Evolutionary conservation across 2,329 filamentous ascomycete species (phyloP).

Genomic region (Clarireedia paspali): DNA sequence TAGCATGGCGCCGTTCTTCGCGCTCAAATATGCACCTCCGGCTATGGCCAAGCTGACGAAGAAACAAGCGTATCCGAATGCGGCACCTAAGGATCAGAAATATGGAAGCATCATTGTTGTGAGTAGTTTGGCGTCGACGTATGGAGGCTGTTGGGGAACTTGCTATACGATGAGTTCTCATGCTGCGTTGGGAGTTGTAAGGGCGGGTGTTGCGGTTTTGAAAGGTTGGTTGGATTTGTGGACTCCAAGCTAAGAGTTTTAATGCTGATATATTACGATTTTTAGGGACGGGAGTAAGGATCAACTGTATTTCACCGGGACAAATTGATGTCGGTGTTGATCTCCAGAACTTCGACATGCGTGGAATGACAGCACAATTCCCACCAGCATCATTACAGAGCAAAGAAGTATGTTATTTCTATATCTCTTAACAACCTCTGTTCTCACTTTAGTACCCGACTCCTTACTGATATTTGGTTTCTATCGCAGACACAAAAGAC

Average conservation of each 20-base stretch:
- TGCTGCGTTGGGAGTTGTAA: too few species aligned
- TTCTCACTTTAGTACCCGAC: too few species aligned
- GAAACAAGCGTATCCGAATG: too few species aligned
- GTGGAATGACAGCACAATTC: constrained; percentile 44
- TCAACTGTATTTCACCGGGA: constrained; percentile 44
- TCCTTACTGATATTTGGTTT: too few species aligned
- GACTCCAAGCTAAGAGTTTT: background rate
- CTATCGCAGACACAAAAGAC: constrained; percentile 34
- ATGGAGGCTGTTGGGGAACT: too few species aligned
- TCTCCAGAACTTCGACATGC: constrained; percentile 36
- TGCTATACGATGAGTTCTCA: too few species aligned
- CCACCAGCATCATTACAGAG: constrained; percentile 43
- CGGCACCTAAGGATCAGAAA: too few species aligned
- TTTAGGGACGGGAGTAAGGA: constrained; percentile 45
- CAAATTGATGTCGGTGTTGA: constrained; percentile 24
- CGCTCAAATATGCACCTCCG: constrained; percentile 55
- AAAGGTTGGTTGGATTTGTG: too few species aligned
- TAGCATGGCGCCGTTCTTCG: constrained; percentile 55
- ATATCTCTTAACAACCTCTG: constrained; percentile 2
- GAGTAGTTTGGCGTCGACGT: too few species aligned
- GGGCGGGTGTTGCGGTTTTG: too few species aligned
- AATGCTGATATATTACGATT: background rate
- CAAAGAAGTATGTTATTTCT: constrained; percentile 31
- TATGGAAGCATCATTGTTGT: too few species aligned
- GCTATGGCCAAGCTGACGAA: constrained; percentile 32